Evolutionary conservation across 306 rosid species (phyloP), one percentile per base, ranked within the genome.

Genomic region (Rosa multiflora): DNA sequence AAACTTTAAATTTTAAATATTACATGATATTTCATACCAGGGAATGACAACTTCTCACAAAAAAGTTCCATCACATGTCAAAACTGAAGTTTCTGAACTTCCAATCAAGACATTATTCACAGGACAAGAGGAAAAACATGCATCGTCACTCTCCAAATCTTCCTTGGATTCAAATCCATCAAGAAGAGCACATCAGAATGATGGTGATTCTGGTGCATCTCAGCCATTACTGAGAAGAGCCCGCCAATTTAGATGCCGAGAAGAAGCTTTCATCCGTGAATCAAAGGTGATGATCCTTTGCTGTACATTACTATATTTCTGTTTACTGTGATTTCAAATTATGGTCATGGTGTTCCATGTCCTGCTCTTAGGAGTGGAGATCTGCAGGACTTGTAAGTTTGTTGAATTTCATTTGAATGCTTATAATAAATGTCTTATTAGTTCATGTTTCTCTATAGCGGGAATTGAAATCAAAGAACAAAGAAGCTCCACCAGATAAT

Each of bases 81-180:
- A 80, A 73, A 18, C 73, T 37, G 66, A 49, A 51, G 73, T 3
- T 6, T 35, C 6, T 37, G 64, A 66, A 76, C 42, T 37, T 76
- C 51, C 51, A 64, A 29, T 55, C 1, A 7, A 55, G 61, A 55
- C 11, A 20, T 51, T 55, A 55, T 55, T 42, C 44, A 47, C 59
- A 12, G 68, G 66, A 67, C 61, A n/a, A n/a, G 73, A 21, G 23
- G 52, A 10, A 18, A 35, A 48, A 35, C 48, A 64, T 43, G 62
- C 73, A 4, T 35, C 67, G 1, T 49, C 46, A 6, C 10, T 5
- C 47, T n/a, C 63, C 51, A 76, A 32, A 37, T 35, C 63, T 18
- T 44, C 7, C 47, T 67, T 66, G 63, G 64, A 4, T 63, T 12
- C 61, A 63, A 48, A 10, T 76, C 49, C 48, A 5, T 40, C 70